Base-by-base conservation (phyloP, 805 yeast genomes). In the Wickerhamomyces mucosus region DNA sequence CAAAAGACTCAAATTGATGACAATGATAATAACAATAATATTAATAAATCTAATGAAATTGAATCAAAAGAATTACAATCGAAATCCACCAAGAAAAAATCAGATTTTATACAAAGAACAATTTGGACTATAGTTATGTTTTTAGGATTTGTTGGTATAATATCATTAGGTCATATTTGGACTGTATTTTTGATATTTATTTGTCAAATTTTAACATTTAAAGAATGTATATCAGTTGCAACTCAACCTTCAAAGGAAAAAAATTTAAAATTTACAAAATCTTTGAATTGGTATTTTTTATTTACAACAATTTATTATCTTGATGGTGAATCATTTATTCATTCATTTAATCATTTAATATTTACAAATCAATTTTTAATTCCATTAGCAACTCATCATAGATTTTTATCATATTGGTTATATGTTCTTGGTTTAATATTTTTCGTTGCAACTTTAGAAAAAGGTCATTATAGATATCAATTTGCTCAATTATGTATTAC, bases 91-190 rank as follows among this genome's bases (percentile, higher is more conserved):
- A 72, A 71, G 59, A 83, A 83, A 60, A 78, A 77, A 43, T 88
- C 78, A 58, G 80, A 88, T 26, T 86, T 92, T 49, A 53, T 86
- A 28, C 83, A 86, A 17, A 74, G 98, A 44, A 78, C 97, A 4
- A 64, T 82, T 29, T 92, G 97, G 97, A 82, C 96, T 0, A 56
- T 92, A 46, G 85, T 92, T 13, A 88, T 92, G 96, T 78, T 92
- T 38, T 56, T 65, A 13, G 75, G 74, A 6, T 80, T 86, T 56
- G 73, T 84, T 38, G 58, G 69, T 23, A 66, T 81, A 17, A 61
- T 88, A 29, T 76, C 82, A 18, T 72, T 88, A 8, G 98, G 98
- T 26, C 97, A 88, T 51, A 61, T 81, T 33, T 76, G 86, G 65
- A 71, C 86, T 32, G 81, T 88, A 36, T 54, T 71, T 6, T 62